Base-by-base conservation (phyloP, 2,329 filamentous ascomycete genomes). In the Nakataea oryzae region DNA sequence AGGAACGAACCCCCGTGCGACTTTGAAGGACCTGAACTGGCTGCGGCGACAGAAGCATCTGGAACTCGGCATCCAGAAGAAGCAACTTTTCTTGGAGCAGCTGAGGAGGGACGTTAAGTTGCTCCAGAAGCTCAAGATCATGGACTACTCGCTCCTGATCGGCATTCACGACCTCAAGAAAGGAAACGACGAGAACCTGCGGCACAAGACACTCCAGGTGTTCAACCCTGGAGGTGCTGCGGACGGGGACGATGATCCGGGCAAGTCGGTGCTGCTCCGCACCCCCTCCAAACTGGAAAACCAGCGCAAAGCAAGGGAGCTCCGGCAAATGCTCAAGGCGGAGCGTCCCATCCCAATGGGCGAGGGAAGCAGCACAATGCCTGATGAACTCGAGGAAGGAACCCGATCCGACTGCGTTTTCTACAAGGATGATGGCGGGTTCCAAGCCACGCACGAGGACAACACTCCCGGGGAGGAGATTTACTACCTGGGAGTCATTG, bases 401-500 rank as follows among this genome's bases (percentile, higher is more conserved):
- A 86, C 83, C 67, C 87, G 88, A 26, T 61, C 60, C 5, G 83
- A 85, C 61, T 89, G 92, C 67, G 86, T 93, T 66, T 99, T 97
- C 74, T 97, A 96, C 72, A 86, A 88, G 63, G 93, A 97, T 67
- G 93, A 97, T 71, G 95, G 95, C 59, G 95, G 95, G 3, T 92
- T 97, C 75, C 83, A 88, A 67, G 93, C 95, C 14, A 97, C 95
- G 1, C 92, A 97, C 71, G 92, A 97, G 74, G 87, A 96, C 74
- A 89, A 96, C 65, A 78, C 79, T 21, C 86, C 90, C 1, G 93
- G 89, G 2, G 91, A 97, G 62, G 91, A 96, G 75, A 92, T 99
- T 55, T 99, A 99, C 75, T 99, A 99, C 72, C 85, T 99, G 9
- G 96, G 95, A 47, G 96, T 99, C 69, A 99, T 99, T 74, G 95